Conservation (phyloP, 306 rosid genomes). For the Glycine tomentella region DNA sequence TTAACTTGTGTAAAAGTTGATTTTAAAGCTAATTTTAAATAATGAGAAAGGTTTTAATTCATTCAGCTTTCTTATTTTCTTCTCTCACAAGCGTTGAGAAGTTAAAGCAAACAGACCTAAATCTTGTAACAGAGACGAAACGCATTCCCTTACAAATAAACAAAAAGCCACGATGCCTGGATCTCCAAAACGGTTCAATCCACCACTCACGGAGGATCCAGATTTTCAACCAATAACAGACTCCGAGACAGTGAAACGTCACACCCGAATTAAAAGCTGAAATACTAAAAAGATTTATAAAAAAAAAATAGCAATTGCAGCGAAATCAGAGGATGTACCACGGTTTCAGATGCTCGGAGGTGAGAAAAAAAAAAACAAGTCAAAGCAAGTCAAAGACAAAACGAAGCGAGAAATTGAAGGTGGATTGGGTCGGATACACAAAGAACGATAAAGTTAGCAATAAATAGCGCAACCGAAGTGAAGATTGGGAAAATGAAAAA, state of each 20-base stretch:
- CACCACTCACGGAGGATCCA: slow-evolving; percentile 14
- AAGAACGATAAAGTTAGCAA: neutral
- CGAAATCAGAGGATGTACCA: too few relatives aligned
- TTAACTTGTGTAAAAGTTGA: neutral
- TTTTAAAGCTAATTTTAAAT: neutral
- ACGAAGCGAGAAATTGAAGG: slow-evolving; percentile 14
- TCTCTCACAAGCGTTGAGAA: neutral
- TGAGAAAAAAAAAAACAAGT: slow-evolving; percentile 13
- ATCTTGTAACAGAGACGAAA: neutral
- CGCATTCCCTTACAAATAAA: slow-evolving; percentile 9
- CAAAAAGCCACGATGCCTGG: neutral
- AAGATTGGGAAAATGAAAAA: neutral
- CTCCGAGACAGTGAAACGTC: neutral
- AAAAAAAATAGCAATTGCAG: neutral
- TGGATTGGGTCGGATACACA: neutral
- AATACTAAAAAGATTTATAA: neutral
- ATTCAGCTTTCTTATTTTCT: neutral
- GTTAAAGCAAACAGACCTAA: neutral
- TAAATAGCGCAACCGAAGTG: neutral
- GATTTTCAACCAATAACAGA: neutral
- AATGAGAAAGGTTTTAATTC: neutral
- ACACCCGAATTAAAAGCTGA: neutral
- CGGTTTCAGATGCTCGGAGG: neutral
- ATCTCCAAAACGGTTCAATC: slow-evolving; percentile 28
- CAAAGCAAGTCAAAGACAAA: slow-evolving; percentile 13